Percentiles rank a stretch among this genome's conserved stretches.
These are phyloP conservation scores for Pythium folliculosum DNA, from an alignment of 352 stramenopile species.

Conservation along the genomic window DNA sequence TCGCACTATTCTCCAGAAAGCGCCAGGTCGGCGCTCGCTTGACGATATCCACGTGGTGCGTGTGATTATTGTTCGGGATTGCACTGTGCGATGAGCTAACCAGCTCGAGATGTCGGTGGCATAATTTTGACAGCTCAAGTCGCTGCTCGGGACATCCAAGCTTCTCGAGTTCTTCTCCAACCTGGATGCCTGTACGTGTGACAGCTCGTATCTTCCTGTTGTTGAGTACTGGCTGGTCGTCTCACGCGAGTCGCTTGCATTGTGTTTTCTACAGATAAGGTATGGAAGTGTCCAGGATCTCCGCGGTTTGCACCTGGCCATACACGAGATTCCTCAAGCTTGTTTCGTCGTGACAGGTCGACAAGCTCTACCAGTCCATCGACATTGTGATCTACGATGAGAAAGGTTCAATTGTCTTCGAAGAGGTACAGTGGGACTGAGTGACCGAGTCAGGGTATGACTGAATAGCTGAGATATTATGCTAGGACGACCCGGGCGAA, in stretches of 20 bases:
- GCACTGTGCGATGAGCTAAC: no score
- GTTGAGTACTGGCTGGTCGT: not conserved
- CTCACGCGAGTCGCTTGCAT: not conserved
- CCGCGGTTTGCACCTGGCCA: no score
- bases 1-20: slow-evolving; percentile 57
- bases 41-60: slow-evolving; percentile 73
- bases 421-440: slow-evolving; percentile 27
- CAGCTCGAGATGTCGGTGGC: no score
- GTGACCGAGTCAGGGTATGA: not conserved
- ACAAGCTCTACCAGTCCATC: slow-evolving; percentile 78
- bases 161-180: slow-evolving; percentile 83
- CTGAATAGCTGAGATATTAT: not conserved
- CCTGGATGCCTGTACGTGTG: slow-evolving; percentile 64
- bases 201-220: not conserved
- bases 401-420: slow-evolving; percentile 59
- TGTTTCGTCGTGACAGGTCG: slow-evolving; percentile 36
- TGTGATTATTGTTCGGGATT: no score
- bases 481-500: slow-evolving; percentile 68
- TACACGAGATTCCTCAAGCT: not conserved
- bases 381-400: slow-evolving; percentile 47
- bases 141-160: slow-evolving; percentile 67
- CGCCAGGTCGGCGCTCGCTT: slow-evolving; percentile 52
- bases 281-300: not conserved
- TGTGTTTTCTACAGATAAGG: slow-evolving; percentile 4
- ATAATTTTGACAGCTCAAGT: slow-evolving; percentile 56